These are phyloP conservation scores for Trichoderma afroharzianum DNA, from an alignment of 2,329 filamentous ascomycete species.

Conservation along the genomic window DNA sequence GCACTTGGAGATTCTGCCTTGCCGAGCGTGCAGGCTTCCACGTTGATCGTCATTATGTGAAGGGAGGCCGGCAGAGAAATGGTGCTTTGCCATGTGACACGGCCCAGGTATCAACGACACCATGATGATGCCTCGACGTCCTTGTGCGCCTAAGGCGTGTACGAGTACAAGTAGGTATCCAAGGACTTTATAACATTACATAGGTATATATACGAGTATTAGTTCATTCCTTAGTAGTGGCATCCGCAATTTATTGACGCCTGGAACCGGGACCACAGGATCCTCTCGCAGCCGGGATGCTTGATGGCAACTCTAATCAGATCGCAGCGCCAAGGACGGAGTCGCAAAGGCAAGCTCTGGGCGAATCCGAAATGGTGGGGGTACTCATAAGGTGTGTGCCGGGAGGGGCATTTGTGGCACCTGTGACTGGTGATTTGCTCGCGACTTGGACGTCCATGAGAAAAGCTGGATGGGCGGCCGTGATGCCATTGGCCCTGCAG, in stretches of 20 bases:
- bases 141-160: background rate
- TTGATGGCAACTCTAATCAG: background rate
- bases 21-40: background rate
- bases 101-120: background rate
- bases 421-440: background rate
- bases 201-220: background rate
- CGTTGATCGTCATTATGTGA: background rate
- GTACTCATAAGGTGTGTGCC: background rate
- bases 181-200: background rate
- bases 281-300: background rate
- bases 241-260: background rate
- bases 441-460: background rate
- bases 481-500: background rate
- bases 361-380: background rate
- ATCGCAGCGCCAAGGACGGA: constrained; percentile 3
- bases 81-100: background rate
- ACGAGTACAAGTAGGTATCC: background rate
- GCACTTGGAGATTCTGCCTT: background rate
- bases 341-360: background rate
- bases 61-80: background rate
- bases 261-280: background rate
- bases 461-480: background rate
- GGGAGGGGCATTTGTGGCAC: constrained; percentile 12
- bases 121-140: background rate
- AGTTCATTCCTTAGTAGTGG: background rate